phyloP scores from a whole-genome alignment of 1,284 basidiomycete genomes.

The Testicularia cyperi region DNA sequence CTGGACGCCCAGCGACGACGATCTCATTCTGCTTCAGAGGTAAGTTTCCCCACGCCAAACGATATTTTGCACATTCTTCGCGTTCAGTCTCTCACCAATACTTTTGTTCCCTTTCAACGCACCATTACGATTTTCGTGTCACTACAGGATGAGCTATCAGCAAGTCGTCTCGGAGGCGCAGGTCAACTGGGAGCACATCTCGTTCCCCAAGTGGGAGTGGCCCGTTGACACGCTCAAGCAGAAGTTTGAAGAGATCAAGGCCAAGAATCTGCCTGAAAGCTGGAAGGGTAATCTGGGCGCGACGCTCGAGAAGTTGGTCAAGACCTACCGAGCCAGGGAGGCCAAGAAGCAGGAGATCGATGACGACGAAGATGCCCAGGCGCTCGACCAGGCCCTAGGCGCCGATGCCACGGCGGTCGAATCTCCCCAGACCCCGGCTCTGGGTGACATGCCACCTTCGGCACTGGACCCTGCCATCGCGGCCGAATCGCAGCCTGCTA shows the following conservation, averaged over 20 bases:
- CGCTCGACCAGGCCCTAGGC: too few relatives aligned
- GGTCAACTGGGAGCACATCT: conserved; percentile 20
- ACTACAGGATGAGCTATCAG: conserved; percentile 26
- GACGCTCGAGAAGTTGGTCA: conserved; percentile 33
- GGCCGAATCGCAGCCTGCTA: conserved; percentile 1
- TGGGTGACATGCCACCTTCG: conserved; percentile 1
- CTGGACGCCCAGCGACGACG: conserved; percentile 35
- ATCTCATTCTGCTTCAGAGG: conserved; percentile 36
- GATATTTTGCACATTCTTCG: too few relatives aligned
- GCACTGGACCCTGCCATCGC: conserved; percentile 26
- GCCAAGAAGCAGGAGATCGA: conserved; percentile 36
- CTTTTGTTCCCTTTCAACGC: too few relatives aligned
- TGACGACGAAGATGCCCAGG: conserved; percentile 17
- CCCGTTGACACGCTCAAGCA: conserved; percentile 27
- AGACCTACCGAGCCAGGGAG: conserved; percentile 15
- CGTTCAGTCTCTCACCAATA: too few relatives aligned
- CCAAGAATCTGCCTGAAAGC: conserved; percentile 25
- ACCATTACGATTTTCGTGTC: too few relatives aligned
- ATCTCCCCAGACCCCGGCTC: too few relatives aligned
- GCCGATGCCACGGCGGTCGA: background rate
- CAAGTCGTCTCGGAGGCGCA: conserved; percentile 6
- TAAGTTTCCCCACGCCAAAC: too few relatives aligned
- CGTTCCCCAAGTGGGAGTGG: conserved; percentile 32
- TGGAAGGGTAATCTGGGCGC: conserved; percentile 27
- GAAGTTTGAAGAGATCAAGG: conserved; percentile 36